Base-by-base conservation (phyloP, 768 basidiomycete species). In the Pisolithus tinctorius region DNA sequence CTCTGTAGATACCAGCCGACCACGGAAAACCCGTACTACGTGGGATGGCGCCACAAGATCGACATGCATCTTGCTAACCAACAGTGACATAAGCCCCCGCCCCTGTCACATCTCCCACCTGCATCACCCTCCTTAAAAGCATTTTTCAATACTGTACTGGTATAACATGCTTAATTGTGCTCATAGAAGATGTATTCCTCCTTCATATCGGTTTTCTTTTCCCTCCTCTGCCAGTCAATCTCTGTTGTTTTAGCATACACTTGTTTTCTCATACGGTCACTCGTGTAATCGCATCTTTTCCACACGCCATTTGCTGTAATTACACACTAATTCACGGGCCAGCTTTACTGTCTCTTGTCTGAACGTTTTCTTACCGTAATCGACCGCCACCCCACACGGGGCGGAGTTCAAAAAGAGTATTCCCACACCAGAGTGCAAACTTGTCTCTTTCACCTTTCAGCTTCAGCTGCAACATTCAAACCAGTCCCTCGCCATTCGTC, bases 1-100 rank as follows among this genome's bases (percentile, higher is more conserved):
- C 72, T 88, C 30, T 88, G 86, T 64, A 74, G 75, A 63, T 88
- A 88, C 54, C 72, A 72, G 25, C 85, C 86, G 10, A 74, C 73
- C 20, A 76, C 76, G 4, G 59, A 70, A 14, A 79, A 82, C 57
- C 84, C 84, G 7, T 80, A 84, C 55, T 89, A 89, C 60, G 61
- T 68, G 47, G 81, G 76, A 46, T 88, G 86, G 86, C 78, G 81
- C 52, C 65, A 73, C 46, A 74, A 71, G 58, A 69, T 88, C 49
- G 74, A 78, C 36, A 71, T 72, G 47, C 76, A 68, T 58, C 69
- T 83, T 34, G 68, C 69, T 49, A 71, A 43, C 48, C 58, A 60
- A 47, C 42, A 43, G 43, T 46, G 45, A 46, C n/a, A 11, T 46
- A 7, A n/a, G 30, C 30, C 6, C 45, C 6, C 14, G 4, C 13